These are phyloP conservation scores for Onygena corvina DNA, from an alignment of 2,329 filamentous ascomycete genomes.

Conservation along the genomic window DNA sequence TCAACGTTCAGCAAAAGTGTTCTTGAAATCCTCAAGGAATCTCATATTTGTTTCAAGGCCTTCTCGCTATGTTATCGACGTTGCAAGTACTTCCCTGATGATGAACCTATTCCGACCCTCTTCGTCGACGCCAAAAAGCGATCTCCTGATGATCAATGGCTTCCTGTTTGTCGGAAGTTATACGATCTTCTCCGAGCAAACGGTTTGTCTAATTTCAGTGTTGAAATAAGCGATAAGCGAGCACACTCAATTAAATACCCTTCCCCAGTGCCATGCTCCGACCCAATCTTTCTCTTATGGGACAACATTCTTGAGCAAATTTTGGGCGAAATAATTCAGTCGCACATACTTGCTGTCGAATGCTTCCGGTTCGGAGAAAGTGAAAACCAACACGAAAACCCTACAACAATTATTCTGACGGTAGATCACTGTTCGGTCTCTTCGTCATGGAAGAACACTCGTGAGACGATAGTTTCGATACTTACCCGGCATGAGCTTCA, in stretches of 20 bases:
- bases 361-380: not conserved
- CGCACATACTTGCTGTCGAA: slow-evolving; percentile 4
- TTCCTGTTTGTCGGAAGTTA: not conserved
- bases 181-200: not conserved
- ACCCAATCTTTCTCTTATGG: slow-evolving; percentile 7
- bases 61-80: not conserved
- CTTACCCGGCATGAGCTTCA: not conserved
- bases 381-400: not conserved
- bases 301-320: not conserved
- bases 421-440: not conserved
- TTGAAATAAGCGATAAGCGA: slow-evolving; percentile 6
- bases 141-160: not conserved
- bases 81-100: not conserved
- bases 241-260: not conserved
- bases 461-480: not conserved
- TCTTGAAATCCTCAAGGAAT: not conserved
- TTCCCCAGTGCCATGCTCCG: not conserved
- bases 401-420: slow-evolving; percentile 12
- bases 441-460: not conserved
- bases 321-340: not conserved
- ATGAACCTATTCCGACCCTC: not conserved
- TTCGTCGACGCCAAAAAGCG: not conserved
- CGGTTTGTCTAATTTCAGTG: not conserved
- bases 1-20: not conserved
- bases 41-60: not conserved